These are phyloP conservation scores for Myrmaecium sp. DNA, from an alignment of 2,329 filamentous ascomycete genomes.

Conservation along the genomic window DNA sequence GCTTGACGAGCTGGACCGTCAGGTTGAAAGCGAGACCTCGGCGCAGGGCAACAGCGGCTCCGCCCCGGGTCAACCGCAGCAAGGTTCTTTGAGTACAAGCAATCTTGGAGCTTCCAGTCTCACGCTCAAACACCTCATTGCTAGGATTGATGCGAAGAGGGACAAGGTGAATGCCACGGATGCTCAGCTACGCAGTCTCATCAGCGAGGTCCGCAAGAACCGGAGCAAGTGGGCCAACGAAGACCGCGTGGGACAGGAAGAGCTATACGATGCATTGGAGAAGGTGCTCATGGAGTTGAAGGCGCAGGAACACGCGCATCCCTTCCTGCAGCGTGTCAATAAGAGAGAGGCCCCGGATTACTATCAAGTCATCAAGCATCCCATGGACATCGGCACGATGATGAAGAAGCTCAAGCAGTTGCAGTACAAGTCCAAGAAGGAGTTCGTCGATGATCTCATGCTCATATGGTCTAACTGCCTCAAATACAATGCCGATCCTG, in stretches of 20 bases:
- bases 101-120: slow-evolving; percentile 92
- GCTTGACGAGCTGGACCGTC: slow-evolving; percentile 88
- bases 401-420: slow-evolving; percentile 81
- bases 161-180: slow-evolving; percentile 83
- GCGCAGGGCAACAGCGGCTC: slow-evolving; percentile 34
- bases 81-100: slow-evolving; percentile 79
- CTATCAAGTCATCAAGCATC: slow-evolving; percentile 81
- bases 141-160: slow-evolving; percentile 83
- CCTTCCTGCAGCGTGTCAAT: slow-evolving; percentile 85
- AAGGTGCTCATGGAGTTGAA: slow-evolving; percentile 96
- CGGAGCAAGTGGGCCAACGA: slow-evolving; percentile 98
- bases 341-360: slow-evolving; percentile 96
- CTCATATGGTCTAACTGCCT: slow-evolving; percentile 96
- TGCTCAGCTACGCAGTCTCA: slow-evolving; percentile 75
- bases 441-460: slow-evolving; percentile 86
- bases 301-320: slow-evolving; percentile 92
- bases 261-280: slow-evolving; percentile 89
- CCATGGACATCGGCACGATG: slow-evolving; percentile 96
- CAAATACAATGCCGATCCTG: slow-evolving; percentile 82
- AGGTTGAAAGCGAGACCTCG: slow-evolving; percentile 90
- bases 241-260: slow-evolving; percentile 92
- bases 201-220: slow-evolving; percentile 96
- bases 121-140: slow-evolving; percentile 92
- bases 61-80: slow-evolving; percentile 41
- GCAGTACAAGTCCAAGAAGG: slow-evolving; percentile 52